A percentile compares a stretch with the other conserved stretches of the same genome.
phyloP scores from a whole-genome alignment of 2,329 filamentous ascomycete genomes.

The Pleoardoris graminearum region DNA sequence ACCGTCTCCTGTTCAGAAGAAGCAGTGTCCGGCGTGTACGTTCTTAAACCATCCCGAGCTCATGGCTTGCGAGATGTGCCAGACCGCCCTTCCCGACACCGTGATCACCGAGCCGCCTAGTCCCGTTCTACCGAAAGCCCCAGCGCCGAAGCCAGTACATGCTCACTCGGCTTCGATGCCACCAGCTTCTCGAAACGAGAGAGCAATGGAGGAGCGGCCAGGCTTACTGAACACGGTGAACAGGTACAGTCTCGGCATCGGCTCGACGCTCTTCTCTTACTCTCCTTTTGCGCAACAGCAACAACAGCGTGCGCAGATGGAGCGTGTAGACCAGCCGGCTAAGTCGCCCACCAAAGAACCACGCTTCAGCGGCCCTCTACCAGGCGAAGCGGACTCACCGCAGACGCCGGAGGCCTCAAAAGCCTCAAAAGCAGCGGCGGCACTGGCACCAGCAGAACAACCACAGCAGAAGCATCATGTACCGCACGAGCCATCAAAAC shows the following conservation, averaged over 20 bases:
- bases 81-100: constrained; percentile 29
- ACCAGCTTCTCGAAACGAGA: constrained; percentile 2
- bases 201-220: constrained; percentile 20
- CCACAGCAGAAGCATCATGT: not conserved
- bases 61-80: constrained; percentile 40
- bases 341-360: constrained; percentile 33
- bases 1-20: constrained; percentile 34
- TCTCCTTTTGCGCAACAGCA: constrained; percentile 40
- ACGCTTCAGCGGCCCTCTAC: not conserved
- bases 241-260: constrained; percentile 40
- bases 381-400: not conserved
- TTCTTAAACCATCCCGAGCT: constrained; percentile 41
- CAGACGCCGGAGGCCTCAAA: not conserved
- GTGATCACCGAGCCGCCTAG: constrained; percentile 29
- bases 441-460: not conserved
- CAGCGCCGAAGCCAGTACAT: constrained; percentile 22
- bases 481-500: not conserved
- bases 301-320: constrained; percentile 30
- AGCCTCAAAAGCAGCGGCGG: not conserved
- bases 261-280: constrained; percentile 40
- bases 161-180: constrained; percentile 37
- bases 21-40: constrained; percentile 41
- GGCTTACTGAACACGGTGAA: constrained; percentile 28
- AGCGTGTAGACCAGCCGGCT: constrained; percentile 36
- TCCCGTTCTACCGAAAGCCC: constrained; percentile 14